A percentile compares a stretch with the other conserved stretches of the same genome.
phyloP scores from a whole-genome alignment of 805 yeast species.

The Zygoascus ofunaensis region DNA sequence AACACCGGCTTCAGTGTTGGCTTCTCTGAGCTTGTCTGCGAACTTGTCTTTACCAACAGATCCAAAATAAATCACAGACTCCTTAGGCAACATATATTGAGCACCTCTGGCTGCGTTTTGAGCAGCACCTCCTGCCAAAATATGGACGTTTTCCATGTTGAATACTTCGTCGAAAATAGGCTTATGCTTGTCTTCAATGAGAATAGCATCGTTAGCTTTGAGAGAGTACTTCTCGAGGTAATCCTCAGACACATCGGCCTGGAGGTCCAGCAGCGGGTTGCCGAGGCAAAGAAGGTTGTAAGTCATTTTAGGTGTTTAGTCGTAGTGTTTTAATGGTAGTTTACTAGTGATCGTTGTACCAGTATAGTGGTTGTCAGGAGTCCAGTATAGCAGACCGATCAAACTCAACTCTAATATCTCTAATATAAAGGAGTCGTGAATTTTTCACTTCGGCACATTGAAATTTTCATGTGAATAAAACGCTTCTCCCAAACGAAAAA shows the following conservation, averaged over 20 bases:
- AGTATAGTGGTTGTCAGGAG: too few species aligned
- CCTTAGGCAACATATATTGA: conserved; percentile 73
- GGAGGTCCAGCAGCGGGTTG: conserved; percentile 60
- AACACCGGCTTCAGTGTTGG: conserved; percentile 84
- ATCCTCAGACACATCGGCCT: conserved; percentile 27
- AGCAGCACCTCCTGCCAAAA: conserved; percentile 98
- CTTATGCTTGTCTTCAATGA: conserved; percentile 74
- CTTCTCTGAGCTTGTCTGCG: conserved; percentile 68
- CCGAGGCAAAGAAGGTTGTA: conserved; percentile 56
- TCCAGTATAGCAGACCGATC: too few species aligned
- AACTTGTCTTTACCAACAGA: conserved; percentile 91
- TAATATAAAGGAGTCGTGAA: too few species aligned
- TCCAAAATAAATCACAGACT: conserved; percentile 88
- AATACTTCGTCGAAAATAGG: conserved; percentile 79
- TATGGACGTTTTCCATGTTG: conserved; percentile 46
- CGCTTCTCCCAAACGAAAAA: too few species aligned
- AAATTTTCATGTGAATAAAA: too few species aligned
- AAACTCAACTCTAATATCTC: too few species aligned
- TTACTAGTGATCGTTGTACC: too few species aligned
- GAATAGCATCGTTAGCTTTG: conserved; percentile 89
- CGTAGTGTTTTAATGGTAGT: neutral
- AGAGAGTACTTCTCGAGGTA: conserved; percentile 73
- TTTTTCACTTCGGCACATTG: too few species aligned
- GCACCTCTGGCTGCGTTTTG: conserved; percentile 99
- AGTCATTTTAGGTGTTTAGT: conserved; percentile 4